These are phyloP conservation scores for Metschnikowia henanensis DNA, from an alignment of 805 yeast genomes.

Conservation along the genomic window DNA sequence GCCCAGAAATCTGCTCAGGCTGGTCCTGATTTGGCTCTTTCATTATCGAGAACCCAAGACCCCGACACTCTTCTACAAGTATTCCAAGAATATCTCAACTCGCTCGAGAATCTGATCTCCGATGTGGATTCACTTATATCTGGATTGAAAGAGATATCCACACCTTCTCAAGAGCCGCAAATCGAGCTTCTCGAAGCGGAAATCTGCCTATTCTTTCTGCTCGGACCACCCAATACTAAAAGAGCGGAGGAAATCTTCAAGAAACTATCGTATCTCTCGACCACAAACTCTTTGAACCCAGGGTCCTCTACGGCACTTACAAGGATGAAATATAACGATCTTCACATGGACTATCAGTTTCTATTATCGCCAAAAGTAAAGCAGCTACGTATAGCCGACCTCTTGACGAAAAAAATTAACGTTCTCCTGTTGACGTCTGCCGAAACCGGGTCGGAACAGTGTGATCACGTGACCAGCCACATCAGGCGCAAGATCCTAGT, in stretches of 20 bases:
- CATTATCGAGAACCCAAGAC: neutral
- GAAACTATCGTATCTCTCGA: conserved; percentile 13
- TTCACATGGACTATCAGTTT: conserved; percentile 33
- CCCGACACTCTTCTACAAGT: conserved; percentile 6
- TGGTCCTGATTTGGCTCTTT: conserved; percentile 1
- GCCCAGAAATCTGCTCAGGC: neutral
- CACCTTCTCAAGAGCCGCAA: conserved; percentile 2
- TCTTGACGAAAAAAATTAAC: conserved; percentile 33
- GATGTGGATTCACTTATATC: neutral
- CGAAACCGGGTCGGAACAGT: neutral
- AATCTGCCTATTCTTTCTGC: no score
- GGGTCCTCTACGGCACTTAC: conserved; percentile 12
- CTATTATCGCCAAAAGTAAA: conserved; percentile 16
- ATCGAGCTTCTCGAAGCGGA: conserved; percentile 15
- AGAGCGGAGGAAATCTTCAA: conserved; percentile 8
- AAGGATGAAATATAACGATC: conserved; percentile 32
- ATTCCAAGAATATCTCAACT: conserved; percentile 1
- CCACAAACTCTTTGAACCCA: conserved; percentile 6
- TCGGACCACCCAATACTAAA: neutral
- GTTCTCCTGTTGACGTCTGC: conserved; percentile 5
- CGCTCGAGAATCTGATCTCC: conserved; percentile 3
- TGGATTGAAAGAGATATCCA: neutral
- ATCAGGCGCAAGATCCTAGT: conserved; percentile 31
- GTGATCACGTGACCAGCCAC: conserved; percentile 5
- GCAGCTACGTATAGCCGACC: conserved; percentile 23